A percentile compares a stretch with the other conserved stretches of the same genome.
These are phyloP conservation scores for Coemansia sp. DNA, from an alignment of 192 early-diverging fungal genomes.

Conservation along the genomic window DNA sequence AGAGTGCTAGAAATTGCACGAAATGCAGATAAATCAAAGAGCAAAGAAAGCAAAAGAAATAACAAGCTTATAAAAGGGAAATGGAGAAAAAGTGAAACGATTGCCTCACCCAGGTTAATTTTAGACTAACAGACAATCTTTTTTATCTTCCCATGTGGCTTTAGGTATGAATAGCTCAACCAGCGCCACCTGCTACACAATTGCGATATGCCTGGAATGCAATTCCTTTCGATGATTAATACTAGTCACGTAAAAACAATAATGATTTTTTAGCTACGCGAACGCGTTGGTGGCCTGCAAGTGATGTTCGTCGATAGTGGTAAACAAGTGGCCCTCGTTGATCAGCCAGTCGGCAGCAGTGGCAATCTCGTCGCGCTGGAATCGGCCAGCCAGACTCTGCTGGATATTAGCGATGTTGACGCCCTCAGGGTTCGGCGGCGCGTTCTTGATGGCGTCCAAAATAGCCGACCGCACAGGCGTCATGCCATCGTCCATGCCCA, in stretches of 20 bases:
- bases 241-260: too few species aligned
- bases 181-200: too few species aligned
- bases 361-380: constrained; percentile 25
- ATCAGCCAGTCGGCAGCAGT: constrained; percentile 57
- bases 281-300: constrained; percentile 44
- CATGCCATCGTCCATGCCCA: constrained; percentile 17
- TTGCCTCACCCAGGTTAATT: too few species aligned
- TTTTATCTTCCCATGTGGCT: too few species aligned
- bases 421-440: constrained; percentile 43
- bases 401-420: constrained; percentile 48
- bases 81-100: too few species aligned
- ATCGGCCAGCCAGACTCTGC: constrained; percentile 37
- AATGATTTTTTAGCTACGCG: neutral
- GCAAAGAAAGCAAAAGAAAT: neutral
- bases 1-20: neutral
- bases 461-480: constrained; percentile 25
- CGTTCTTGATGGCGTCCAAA: constrained; percentile 24
- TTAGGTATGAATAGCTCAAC: too few species aligned
- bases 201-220: too few species aligned
- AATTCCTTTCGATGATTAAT: too few species aligned
- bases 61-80: too few species aligned
- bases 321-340: constrained; percentile 68
- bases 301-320: constrained; percentile 68
- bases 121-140: too few species aligned
- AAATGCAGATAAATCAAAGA: too few species aligned